These are phyloP conservation scores for Furcasterigmium furcatum DNA, from an alignment of 2,329 filamentous ascomycete species.

Conservation along the genomic window DNA sequence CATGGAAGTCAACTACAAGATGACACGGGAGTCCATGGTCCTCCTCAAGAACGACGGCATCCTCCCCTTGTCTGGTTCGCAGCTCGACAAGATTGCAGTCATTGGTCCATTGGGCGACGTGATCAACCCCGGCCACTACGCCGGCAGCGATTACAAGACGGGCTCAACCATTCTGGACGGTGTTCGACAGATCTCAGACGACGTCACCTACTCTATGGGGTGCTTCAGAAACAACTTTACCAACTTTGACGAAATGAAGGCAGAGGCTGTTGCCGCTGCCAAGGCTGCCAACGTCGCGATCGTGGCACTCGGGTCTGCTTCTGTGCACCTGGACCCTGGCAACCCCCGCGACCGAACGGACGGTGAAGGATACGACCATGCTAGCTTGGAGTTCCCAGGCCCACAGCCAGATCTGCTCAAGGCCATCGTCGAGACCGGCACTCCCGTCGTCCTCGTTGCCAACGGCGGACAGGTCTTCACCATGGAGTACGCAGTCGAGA, in stretches of 20 bases:
- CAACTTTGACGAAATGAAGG: no score
- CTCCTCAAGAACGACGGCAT: slow-evolving; percentile 12
- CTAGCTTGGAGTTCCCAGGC: slow-evolving; percentile 22
- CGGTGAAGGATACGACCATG: slow-evolving; percentile 22
- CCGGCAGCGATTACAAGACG: no score
- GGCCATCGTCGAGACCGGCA: slow-evolving; percentile 20
- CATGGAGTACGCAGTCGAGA: slow-evolving; percentile 18
- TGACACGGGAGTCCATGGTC: slow-evolving; percentile 12
- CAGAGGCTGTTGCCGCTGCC: no score
- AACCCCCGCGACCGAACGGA: no score
- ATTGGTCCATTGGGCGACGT: slow-evolving; percentile 11
- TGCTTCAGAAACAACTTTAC: no score
- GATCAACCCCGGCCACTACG: slow-evolving; percentile 12
- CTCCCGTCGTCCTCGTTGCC: slow-evolving; percentile 22
- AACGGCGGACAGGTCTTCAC: slow-evolving; percentile 24
- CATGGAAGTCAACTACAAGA: slow-evolving; percentile 8
- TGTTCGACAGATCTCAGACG: no score
- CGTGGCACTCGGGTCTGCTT: no score
- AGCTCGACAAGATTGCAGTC: slow-evolving; percentile 7
- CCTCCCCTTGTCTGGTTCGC: slow-evolving; percentile 3
- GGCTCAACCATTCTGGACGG: no score
- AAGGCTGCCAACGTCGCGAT: no score
- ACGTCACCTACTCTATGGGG: no score
- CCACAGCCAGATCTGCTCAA: slow-evolving; percentile 25
- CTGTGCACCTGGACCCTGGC: no score